phyloP scores from a whole-genome alignment of 805 yeast genomes.

The Kurtzmaniella fragi region DNA sequence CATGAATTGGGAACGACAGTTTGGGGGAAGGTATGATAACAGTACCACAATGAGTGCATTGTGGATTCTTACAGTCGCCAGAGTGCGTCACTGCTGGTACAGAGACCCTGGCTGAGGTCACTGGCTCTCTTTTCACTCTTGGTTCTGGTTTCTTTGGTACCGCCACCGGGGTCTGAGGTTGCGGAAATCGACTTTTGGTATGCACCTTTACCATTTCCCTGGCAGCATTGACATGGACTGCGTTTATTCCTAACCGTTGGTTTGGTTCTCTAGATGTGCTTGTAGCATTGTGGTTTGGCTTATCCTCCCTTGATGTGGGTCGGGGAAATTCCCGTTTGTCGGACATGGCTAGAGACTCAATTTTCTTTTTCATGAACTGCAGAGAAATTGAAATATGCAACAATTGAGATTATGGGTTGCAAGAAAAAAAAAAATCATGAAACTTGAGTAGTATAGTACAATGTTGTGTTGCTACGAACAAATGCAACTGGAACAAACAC shows the following conservation, averaged over 20 bases:
- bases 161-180: slow-evolving; percentile 1
- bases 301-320: slow-evolving; percentile 35
- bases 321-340: too few species aligned
- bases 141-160: slow-evolving; percentile 2
- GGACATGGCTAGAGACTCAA: too few species aligned
- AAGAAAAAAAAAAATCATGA: too few species aligned
- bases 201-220: slow-evolving; percentile 55
- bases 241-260: slow-evolving; percentile 38
- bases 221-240: slow-evolving; percentile 56
- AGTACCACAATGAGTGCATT: slow-evolving; percentile 61
- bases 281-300: slow-evolving; percentile 7
- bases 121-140: slow-evolving; percentile 9
- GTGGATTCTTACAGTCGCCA: slow-evolving; percentile 36
- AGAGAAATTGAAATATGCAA: too few species aligned
- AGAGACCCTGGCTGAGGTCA: slow-evolving; percentile 17
- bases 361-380: too few species aligned
- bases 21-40: slow-evolving; percentile 77
- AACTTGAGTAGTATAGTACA: too few species aligned
- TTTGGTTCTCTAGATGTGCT: neutral
- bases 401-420: too few species aligned
- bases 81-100: slow-evolving; percentile 42
- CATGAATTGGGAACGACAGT: slow-evolving; percentile 57
- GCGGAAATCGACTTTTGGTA: slow-evolving; percentile 35
- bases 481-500: too few species aligned
- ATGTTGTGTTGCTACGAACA: too few species aligned